A percentile compares a stretch with the other conserved stretches of the same genome.
These are phyloP conservation scores for Vitis cinerea DNA, from an alignment of 164 flowering plant genomes.

Conservation along the genomic window DNA sequence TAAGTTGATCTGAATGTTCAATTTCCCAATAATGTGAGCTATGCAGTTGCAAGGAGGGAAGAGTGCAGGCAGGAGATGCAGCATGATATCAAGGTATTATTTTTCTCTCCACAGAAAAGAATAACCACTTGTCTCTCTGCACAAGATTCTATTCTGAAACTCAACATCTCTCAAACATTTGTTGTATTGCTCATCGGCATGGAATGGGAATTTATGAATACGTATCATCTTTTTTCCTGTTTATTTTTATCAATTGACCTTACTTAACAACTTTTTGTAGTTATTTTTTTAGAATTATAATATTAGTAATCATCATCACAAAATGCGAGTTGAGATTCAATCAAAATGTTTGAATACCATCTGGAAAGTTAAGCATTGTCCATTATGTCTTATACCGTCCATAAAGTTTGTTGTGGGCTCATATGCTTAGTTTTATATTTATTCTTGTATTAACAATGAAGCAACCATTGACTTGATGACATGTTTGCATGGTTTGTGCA, in stretches of 20 bases:
- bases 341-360: background rate
- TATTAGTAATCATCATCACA: background rate
- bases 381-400: background rate
- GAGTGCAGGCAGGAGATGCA: too few relatives aligned
- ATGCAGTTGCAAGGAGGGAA: too few relatives aligned
- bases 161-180: too few relatives aligned
- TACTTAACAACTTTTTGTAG: background rate
- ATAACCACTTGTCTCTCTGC: too few relatives aligned
- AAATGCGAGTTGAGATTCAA: background rate
- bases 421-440: background rate
- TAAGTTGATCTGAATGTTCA: too few relatives aligned
- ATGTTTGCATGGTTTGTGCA: slow-evolving; percentile 2
- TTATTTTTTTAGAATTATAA: background rate
- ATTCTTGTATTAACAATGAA: background rate
- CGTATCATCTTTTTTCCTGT: background rate
- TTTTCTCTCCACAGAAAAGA: too few relatives aligned
- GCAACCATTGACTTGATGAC: slow-evolving; percentile 5
- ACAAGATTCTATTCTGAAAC: too few relatives aligned
- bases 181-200: too few relatives aligned
- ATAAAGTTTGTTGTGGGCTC: slow-evolving; percentile 15
- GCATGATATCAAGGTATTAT: too few relatives aligned
- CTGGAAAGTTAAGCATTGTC: slow-evolving; percentile 1
- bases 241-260: background rate
- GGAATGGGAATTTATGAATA: background rate
- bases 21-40: too few relatives aligned